Conservation (phyloP, 768 basidiomycete genomes). For the Daedaleopsis sinensis region DNA sequence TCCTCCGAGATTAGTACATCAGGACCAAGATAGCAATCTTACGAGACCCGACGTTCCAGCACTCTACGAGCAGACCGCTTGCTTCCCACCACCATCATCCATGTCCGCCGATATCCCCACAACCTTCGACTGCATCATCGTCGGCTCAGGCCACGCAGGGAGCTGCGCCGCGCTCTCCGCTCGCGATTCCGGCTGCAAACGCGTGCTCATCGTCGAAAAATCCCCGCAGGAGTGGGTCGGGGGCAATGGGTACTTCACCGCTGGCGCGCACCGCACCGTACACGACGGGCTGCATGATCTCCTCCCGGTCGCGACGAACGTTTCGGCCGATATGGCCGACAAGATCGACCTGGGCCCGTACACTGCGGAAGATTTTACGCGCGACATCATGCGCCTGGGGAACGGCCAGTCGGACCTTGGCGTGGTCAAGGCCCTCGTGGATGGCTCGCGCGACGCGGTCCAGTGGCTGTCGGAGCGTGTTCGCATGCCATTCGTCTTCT, state of each 20-base stretch:
- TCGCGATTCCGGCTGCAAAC: constrained; percentile 56
- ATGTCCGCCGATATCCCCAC: constrained; percentile 12
- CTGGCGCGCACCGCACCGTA: constrained; percentile 66
- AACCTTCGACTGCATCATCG: constrained; percentile 54
- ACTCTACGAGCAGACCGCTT: neutral
- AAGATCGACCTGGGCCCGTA: constrained; percentile 64
- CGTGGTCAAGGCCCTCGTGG: constrained; percentile 56
- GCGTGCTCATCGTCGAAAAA: constrained; percentile 68
- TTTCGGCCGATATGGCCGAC: constrained; percentile 42
- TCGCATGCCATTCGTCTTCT: constrained; percentile 55
- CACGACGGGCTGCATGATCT: constrained; percentile 65
- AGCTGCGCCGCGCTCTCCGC: constrained; percentile 67
- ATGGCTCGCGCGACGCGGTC: constrained; percentile 56
- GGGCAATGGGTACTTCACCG: constrained; percentile 75
- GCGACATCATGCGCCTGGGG: constrained; percentile 64
- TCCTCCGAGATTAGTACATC: no score
- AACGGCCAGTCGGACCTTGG: constrained; percentile 49
- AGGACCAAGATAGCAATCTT: neutral
- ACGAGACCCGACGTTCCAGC: neutral
- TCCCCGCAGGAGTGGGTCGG: constrained; percentile 66
- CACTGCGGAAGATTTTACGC: constrained; percentile 52
- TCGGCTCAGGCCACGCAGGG: constrained; percentile 71
- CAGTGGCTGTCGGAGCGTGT: constrained; percentile 58
- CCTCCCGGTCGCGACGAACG: constrained; percentile 54
- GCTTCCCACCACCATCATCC: neutral